Evolutionary conservation across 75 land plant genomes (phyloP), one percentile per base, ranked within the genome.

Genomic region (Chamaecyparis obtusa): DNA sequence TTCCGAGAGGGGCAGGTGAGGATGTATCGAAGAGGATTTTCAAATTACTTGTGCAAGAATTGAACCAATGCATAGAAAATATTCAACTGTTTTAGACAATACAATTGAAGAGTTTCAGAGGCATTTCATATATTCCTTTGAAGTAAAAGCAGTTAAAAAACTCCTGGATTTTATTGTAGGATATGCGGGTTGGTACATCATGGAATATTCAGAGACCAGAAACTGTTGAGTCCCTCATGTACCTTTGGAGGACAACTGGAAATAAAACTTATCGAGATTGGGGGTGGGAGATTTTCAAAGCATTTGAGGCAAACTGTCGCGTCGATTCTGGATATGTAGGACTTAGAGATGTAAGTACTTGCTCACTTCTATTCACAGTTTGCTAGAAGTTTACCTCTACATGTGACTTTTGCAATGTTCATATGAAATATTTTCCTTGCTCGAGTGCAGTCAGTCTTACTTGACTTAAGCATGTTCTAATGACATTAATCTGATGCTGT

Each of bases 271-370:
- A 98, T 85, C 89, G 96, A 86, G 98, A 98, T 21, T 98, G 99
- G 99, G 99, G 99, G 32, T 98, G 99, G 99, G 95, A 96, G 60
- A 98, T 98, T 41, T 98, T 98, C 79, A 95, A 94, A 90, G 99
- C 99, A 84, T 98, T 98, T 89, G 99, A 98, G 86, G 92, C 90
- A 90, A 95, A 96, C 75, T 94, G 95, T 13, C 94, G 95, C 14
- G 90, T 89, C 57, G 95, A 92, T 1, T 87, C 99, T 15, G 99
- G 99, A 67, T 98, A 98, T 89, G 98, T 98, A 54, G 99, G 99
- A 54, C 90, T 98, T 16, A 96, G 88, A 86, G 99, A 98, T 94
- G 99, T 97, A 86, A 93, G 96, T 54, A 69, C 64, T 85, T 80
- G 27, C 17, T 43, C 11, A 32, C 32, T 74, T 33, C 9, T 80